Base-by-base conservation (phyloP, 2,329 filamentous ascomycete genomes). In the Ascochyta rabiei region DNA sequence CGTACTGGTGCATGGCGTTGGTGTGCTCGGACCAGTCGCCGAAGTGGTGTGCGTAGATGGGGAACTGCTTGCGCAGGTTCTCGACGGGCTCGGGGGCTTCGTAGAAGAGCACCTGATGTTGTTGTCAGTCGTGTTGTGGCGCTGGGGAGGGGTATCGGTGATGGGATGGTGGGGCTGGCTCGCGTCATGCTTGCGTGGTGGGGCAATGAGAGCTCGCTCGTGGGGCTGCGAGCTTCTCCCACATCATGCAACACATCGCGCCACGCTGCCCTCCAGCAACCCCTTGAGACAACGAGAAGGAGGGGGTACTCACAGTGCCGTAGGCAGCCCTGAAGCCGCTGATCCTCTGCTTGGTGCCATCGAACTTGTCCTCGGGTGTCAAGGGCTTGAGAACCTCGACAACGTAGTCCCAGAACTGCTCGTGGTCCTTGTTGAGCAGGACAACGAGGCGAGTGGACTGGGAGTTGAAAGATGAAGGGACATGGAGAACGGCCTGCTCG, bases 391-490 rank as follows among this genome's bases (percentile, higher is more conserved):
- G 81, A 48, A 83, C 77, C 24, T 87, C 85, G 57, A 80, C 76
- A 50, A 86, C 82, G 56, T 91, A 81, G 73, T 91, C 87, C 93
- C 93, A 97, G 66, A 96, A 86, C 79, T 89, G 89, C 68, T 92
- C 87, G 80, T 97, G 93, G 76, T 96, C 89, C 59, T 84, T 84
- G 69, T 89, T 88, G 69, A 95, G 82, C 49, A 97, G 85, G 46
- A 96, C 84, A 42, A 96, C 84, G 54, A 89, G 79, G 56, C 93
- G 88, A 63, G 90, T 89, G 64, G 86, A 86, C 81, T 96, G 93
- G 37, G 86, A 89, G 86, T 97, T 96, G 87, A 96, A 97, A 61
- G 88, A 86, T 47, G 85, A 89, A 37, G 93, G 93, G 1, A 88
- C 82, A 74, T 91, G 82, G 56, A 85, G 80, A 63, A 95, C 80